Evolutionary conservation across 1,284 basidiomycete species (phyloP).

Genomic region (Moesziomyces sp.): DNA sequence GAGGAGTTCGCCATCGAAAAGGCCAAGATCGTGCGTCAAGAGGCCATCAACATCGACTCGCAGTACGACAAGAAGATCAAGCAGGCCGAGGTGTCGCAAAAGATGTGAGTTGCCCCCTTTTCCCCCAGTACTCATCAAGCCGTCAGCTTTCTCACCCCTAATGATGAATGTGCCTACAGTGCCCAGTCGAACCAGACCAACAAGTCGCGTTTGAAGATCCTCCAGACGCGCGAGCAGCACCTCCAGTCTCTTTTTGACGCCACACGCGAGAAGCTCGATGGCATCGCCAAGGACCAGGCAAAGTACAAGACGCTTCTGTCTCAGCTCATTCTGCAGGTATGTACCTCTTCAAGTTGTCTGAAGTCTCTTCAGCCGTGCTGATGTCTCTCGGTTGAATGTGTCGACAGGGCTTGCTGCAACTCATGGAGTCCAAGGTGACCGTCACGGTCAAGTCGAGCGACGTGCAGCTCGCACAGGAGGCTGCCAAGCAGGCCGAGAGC

Average conservation of each 20-base stretch:
- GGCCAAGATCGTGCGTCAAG: constrained; percentile 66
- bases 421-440: constrained; percentile 61
- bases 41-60: constrained; percentile 62
- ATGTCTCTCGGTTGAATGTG: neutral
- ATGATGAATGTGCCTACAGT: constrained; percentile 70
- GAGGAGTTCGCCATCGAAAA: constrained; percentile 68
- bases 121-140: too few species aligned
- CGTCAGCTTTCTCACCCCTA: neutral
- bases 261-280: constrained; percentile 76
- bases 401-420: constrained; percentile 59
- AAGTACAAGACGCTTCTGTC: constrained; percentile 69
- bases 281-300: constrained; percentile 77
- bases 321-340: constrained; percentile 79
- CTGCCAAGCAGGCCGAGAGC: constrained; percentile 75
- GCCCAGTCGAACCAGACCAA: constrained; percentile 96
- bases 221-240: constrained; percentile 91
- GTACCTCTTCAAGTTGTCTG: constrained; percentile 27
- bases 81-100: constrained; percentile 63
- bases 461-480: constrained; percentile 69
- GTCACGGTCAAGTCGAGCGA: constrained; percentile 59
- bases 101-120: constrained; percentile 56
- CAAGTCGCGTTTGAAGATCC: constrained; percentile 86
- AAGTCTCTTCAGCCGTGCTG: neutral
- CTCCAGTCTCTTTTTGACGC: constrained; percentile 87
- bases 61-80: constrained; percentile 66